Evolutionary conservation across 2,329 filamentous ascomycete species (phyloP).

Genomic region (Colletotrichum gigasporum): DNA sequence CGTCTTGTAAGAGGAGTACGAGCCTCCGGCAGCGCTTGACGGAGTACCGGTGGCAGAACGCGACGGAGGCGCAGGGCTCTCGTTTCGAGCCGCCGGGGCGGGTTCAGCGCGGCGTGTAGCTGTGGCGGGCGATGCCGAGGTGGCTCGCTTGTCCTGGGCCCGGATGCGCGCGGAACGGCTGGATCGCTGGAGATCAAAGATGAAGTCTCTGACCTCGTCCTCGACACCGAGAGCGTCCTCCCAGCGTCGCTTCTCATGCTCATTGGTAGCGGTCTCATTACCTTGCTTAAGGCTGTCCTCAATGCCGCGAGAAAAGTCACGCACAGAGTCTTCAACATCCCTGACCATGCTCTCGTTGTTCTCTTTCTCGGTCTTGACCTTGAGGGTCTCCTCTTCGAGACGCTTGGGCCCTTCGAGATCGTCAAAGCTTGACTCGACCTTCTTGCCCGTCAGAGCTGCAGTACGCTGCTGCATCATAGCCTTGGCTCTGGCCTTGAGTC

Average conservation of each 20-base stretch:
- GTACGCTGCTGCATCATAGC: conserved; percentile 99
- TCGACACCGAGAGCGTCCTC: conserved; percentile 96
- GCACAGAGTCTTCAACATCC: conserved; percentile 95
- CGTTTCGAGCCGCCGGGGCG: conserved; percentile 51
- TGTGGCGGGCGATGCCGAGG: conserved; percentile 50
- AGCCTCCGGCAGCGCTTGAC: conserved; percentile 63
- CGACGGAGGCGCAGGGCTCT: conserved; percentile 63
- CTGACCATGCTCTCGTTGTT: conserved; percentile 96
- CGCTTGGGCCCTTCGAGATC: conserved; percentile 83
- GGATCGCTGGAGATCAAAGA: conserved; percentile 91
- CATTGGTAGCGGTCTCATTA: conserved; percentile 76
- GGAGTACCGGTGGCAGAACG: conserved; percentile 66
- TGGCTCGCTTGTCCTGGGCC: conserved; percentile 63
- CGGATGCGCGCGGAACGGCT: conserved; percentile 79
- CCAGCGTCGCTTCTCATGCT: conserved; percentile 94
- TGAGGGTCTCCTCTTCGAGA: conserved; percentile 87
- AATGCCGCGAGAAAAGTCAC: conserved; percentile 84
- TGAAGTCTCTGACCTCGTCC: conserved; percentile 96
- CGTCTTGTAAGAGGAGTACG: conserved; percentile 86
- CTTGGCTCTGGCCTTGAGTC: conserved; percentile 92
- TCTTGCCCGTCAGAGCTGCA: conserved; percentile 88
- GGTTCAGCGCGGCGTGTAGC: conserved; percentile 55
- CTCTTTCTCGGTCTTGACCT: conserved; percentile 85
- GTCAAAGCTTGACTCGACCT: conserved; percentile 74
- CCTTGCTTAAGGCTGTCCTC: conserved; percentile 90